These are phyloP conservation scores for Candida adriatica DNA, from an alignment of 805 yeast species.

Conservation along the genomic window DNA sequence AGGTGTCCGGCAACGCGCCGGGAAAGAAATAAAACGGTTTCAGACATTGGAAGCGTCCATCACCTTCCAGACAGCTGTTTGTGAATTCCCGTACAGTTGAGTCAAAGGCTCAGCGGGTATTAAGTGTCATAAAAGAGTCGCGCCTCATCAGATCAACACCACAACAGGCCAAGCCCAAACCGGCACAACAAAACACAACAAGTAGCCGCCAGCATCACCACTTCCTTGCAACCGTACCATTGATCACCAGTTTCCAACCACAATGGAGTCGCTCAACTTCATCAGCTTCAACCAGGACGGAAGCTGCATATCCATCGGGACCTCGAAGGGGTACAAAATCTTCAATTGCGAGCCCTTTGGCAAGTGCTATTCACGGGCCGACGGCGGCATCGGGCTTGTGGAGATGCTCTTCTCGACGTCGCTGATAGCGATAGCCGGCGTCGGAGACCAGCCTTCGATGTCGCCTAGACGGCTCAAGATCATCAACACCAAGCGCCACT, in stretches of 20 bases:
- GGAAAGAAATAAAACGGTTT: too few species aligned
- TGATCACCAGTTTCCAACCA: too few species aligned
- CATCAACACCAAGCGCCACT: slow-evolving; percentile 63
- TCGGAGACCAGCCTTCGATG: slow-evolving; percentile 58
- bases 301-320: slow-evolving; percentile 64
- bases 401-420: slow-evolving; percentile 78
- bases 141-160: too few species aligned
- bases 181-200: too few species aligned
- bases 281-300: slow-evolving; percentile 73
- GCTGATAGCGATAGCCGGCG: slow-evolving; percentile 62
- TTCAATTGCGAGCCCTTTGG: slow-evolving; percentile 68
- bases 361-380: slow-evolving; percentile 33
- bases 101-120: not conserved
- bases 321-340: slow-evolving; percentile 54
- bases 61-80: slow-evolving; percentile 1
- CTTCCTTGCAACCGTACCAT: too few species aligned
- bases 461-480: slow-evolving; percentile 81
- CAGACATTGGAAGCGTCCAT: too few species aligned
- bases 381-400: slow-evolving; percentile 56
- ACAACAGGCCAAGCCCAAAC: too few species aligned
- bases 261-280: slow-evolving; percentile 30
- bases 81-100: not conserved
- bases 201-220: too few species aligned
- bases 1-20: too few species aligned
- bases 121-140: too few species aligned